phyloP scores from a whole-genome alignment of 805 yeast species.

The Danielia reshetovae region DNA sequence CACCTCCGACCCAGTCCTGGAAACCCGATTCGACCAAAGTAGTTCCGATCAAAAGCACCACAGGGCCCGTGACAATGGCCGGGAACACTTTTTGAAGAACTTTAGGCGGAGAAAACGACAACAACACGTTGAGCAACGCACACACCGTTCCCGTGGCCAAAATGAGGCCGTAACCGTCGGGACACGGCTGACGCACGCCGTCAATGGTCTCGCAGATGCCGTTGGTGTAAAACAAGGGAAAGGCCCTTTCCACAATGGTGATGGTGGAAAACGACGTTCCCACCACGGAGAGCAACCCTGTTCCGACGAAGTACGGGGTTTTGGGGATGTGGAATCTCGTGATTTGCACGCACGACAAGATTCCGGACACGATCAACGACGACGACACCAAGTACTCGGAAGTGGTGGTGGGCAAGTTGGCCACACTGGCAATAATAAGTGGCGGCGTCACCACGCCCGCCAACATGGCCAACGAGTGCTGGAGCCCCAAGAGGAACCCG shows the following conservation, averaged over 20 bases:
- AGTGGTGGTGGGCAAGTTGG: slow-evolving; percentile 48
- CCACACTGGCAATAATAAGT: slow-evolving; percentile 60
- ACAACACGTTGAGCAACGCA: slow-evolving; percentile 65
- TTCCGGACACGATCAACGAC: slow-evolving; percentile 37
- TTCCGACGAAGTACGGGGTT: slow-evolving; percentile 77
- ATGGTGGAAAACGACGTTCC: slow-evolving; percentile 91
- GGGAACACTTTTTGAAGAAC: slow-evolving; percentile 74
- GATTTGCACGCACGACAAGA: slow-evolving; percentile 71
- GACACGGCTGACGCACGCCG: slow-evolving; percentile 73
- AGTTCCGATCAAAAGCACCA: slow-evolving; percentile 79
- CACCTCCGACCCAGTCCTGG: slow-evolving; percentile 85
- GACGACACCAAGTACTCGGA: slow-evolving; percentile 36
- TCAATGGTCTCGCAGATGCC: slow-evolving; percentile 63
- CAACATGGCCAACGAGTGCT: slow-evolving; percentile 85
- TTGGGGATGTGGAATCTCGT: slow-evolving; percentile 72
- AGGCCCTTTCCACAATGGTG: slow-evolving; percentile 67
- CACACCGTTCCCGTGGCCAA: slow-evolving; percentile 78
- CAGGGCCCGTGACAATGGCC: slow-evolving; percentile 91
- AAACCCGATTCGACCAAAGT: slow-evolving; percentile 68
- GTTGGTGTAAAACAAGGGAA: slow-evolving; percentile 73
- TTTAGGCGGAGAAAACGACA: slow-evolving; percentile 77
- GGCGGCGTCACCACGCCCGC: slow-evolving; percentile 91
- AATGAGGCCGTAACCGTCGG: slow-evolving; percentile 86
- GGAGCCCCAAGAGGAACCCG: slow-evolving; percentile 77
- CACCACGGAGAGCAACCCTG: slow-evolving; percentile 85